Conservation (phyloP, 352 stramenopile genomes). For the Aphanomyces euteiches region DNA sequence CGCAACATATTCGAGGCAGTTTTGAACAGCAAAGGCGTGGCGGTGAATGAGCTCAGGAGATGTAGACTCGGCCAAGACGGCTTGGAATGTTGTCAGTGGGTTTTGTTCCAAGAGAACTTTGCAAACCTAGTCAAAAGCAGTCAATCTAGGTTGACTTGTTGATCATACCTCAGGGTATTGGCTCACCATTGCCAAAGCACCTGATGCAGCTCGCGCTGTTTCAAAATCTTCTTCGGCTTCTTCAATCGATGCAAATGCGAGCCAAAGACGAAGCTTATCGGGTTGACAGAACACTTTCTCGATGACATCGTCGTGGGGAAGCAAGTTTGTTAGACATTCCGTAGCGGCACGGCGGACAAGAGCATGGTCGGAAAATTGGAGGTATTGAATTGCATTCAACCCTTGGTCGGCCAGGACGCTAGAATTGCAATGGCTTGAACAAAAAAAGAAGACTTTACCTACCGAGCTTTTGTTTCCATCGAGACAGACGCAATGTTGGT, state of each 20-base stretch:
- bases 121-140: constrained; percentile 18
- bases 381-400: constrained; percentile 71
- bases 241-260: constrained; percentile 90
- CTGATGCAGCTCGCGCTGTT: constrained; percentile 87
- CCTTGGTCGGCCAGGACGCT: constrained; percentile 38
- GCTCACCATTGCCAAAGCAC: constrained; percentile 92
- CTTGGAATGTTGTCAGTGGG: constrained; percentile 51
- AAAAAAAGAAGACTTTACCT: constrained; percentile 47
- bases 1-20: constrained; percentile 45
- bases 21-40: constrained; percentile 69
- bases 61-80: constrained; percentile 45
- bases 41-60: constrained; percentile 71
- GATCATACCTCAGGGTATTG: constrained; percentile 61
- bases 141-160: neutral
- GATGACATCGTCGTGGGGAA: constrained; percentile 91
- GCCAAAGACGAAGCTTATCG: constrained; percentile 91
- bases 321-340: constrained; percentile 95
- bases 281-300: constrained; percentile 89
- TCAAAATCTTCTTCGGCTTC: constrained; percentile 90
- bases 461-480: constrained; percentile 92
- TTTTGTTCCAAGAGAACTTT: constrained; percentile 55
- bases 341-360: constrained; percentile 95
- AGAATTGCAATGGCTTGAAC: neutral
- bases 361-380: constrained; percentile 97
- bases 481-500: constrained; percentile 95